Evolutionary conservation across 176 grass and related monocot species (phyloP), one percentile per base, ranked within the genome.

Genomic region (Musa itinerans): DNA sequence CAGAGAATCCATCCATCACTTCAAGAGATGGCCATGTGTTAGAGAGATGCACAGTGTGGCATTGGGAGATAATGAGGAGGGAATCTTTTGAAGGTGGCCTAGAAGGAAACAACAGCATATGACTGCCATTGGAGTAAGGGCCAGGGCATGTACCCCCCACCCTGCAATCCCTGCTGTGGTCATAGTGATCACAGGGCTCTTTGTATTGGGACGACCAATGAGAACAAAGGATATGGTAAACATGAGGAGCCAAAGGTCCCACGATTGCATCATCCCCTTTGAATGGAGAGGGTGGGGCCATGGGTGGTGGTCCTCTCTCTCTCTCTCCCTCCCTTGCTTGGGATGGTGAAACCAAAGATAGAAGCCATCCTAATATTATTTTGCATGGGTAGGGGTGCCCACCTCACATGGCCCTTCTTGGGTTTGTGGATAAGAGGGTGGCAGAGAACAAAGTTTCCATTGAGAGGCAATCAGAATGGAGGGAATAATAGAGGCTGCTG

Each of bases 81-180:
- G 73, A 74, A 74, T 74, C 73, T 74, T 72, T 74, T 48, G 53
- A 74, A 10, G 53, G 70, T 72, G 70, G 70, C 9, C 19, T 34
- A 20, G 73, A 74, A 74, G 73, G 52, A 74, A 74, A 58, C 73
- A 49, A 56, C 54, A 48, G 73, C 73, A 74, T 43, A 72, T 54
- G 73, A 74, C 73, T 61, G 71, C 22, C 29, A 74, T 74, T 17
- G 68, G 54, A 74, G 73, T 43, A 43, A 59, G 73, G 53, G 54
- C 73, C 73, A 74, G 54, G 23, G 15, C 25, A 34, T 24, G 69
- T 71, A 72, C 49, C n/a, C 51, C 17, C 3, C 20, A 12, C 70
- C 19, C 69, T 72, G 70, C 70, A 72, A 24, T 24, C 51, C 53
- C 70, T 72, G 70, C 70, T 24, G 19, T 25, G 70, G 17, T 53